These are phyloP conservation scores for Mrakia hoshinonis DNA, from an alignment of 768 basidiomycete genomes.

Conservation along the genomic window DNA sequence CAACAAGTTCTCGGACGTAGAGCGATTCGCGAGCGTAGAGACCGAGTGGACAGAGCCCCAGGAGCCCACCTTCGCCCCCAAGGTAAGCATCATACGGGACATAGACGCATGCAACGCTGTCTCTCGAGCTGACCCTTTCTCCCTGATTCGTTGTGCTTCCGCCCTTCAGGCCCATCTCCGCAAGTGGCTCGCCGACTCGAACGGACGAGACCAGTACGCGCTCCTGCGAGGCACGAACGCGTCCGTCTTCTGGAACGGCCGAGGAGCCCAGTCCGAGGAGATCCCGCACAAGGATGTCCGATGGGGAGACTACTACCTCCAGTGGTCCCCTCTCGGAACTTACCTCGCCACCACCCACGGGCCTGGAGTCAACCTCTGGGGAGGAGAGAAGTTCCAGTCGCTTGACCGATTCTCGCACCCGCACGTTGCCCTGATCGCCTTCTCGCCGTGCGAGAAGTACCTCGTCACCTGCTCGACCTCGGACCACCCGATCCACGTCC, in stretches of 20 bases:
- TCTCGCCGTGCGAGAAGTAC: constrained; percentile 93
- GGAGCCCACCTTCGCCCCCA: constrained; percentile 61
- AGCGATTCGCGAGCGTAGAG: constrained; percentile 60
- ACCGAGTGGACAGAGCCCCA: constrained; percentile 63
- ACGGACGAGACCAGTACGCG: constrained; percentile 91
- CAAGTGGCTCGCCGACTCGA: constrained; percentile 85
- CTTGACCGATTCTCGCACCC: constrained; percentile 91
- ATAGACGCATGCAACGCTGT: not conserved
- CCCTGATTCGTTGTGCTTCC: constrained; percentile 1
- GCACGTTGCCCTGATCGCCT: constrained; percentile 88
- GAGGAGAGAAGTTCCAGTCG: constrained; percentile 78
- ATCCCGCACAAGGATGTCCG: constrained; percentile 56
- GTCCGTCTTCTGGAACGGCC: constrained; percentile 83
- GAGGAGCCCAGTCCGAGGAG: constrained; percentile 49
- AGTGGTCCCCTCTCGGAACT: constrained; percentile 96
- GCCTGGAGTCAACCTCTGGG: constrained; percentile 93
- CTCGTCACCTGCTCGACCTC: constrained; percentile 96
- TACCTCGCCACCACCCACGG: constrained; percentile 86
- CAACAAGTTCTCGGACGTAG: constrained; percentile 83
- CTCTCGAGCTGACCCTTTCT: not conserved
- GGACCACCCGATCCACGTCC: constrained; percentile 61
- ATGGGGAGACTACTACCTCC: constrained; percentile 94
- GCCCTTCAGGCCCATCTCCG: constrained; percentile 77
- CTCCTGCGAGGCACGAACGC: constrained; percentile 89
- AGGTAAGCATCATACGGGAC: constrained; percentile 46